A percentile compares a stretch with the other conserved stretches of the same genome.
phyloP scores from a whole-genome alignment of 2,329 filamentous ascomycete genomes.

The Cladophialophora carrionii region DNA sequence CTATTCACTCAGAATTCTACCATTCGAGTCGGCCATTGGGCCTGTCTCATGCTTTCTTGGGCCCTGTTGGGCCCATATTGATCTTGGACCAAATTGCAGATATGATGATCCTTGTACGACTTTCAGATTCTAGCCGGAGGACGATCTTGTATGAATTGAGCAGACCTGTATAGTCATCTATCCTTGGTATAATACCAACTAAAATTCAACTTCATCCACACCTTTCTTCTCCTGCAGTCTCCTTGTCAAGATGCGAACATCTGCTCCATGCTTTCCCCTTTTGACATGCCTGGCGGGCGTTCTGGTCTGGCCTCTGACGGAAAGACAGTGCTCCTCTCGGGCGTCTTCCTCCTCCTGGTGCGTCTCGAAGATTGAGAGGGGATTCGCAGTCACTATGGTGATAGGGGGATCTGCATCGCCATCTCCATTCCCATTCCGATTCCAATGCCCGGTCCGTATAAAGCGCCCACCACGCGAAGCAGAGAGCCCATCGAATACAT shows the following conservation, averaged over 20 bases:
- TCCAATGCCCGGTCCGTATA: too few relatives aligned
- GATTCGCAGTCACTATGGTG: neutral
- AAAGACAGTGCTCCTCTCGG: neutral
- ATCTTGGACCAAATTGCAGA: neutral
- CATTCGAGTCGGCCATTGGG: neutral
- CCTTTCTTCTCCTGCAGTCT: neutral
- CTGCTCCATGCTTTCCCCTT: neutral
- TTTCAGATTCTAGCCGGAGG: neutral
- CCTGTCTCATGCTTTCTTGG: neutral
- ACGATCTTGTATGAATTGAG: neutral
- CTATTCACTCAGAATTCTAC: neutral
- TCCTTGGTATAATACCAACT: neutral
- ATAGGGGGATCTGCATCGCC: neutral
- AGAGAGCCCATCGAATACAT: slow-evolving; percentile 3
- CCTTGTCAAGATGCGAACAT: neutral
- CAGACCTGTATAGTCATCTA: neutral
- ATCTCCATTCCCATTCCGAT: neutral
- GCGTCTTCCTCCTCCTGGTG: neutral
- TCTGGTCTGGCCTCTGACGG: neutral
- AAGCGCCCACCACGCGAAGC: neutral
- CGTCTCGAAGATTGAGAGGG: neutral
- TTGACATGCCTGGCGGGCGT: neutral
- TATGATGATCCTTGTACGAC: neutral
- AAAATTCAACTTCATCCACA: neutral
- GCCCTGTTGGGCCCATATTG: neutral